Base-by-base conservation (phyloP, 192 early-diverging fungal species). In the Podila minutissima region DNA sequence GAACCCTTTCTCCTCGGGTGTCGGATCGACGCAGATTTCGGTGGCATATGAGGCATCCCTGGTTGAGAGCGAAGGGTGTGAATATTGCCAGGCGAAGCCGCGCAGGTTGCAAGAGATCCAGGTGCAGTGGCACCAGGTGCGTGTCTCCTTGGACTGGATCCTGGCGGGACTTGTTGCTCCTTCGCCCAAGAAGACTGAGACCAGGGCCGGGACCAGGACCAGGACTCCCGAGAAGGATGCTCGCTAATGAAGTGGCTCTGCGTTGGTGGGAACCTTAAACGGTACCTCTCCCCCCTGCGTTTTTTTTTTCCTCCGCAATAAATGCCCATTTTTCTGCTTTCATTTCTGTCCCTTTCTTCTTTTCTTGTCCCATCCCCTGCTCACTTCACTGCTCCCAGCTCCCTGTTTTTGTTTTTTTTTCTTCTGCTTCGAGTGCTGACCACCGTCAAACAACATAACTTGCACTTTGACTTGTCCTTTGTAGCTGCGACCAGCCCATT, bases 111-210 rank as follows among this genome's bases (percentile, higher is more conserved):
- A 63, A 35, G 37, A 63, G 62, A 35, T 63, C 11, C 62, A 35
- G 35, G 22, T 63, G 15, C 4, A 35, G 5, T 35, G 28, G 62
- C 12, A 17, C 7, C 62, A 38, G n/a, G 31, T 63, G 9, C 33
- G 35, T 5, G 62, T 63, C 4, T 63, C 62, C 0, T 11, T 63
- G 62, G 62, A 63, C 8, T 63, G 62, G 62, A 20, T 63, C 13
- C 62, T 63, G 17, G 28, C 62, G 6, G 62, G 62, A 9, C 29
- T 63, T 10, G 20, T 13, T 9, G 8, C 33, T 9, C 12, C 11
- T 12, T 37, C 33, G 4, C 31, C 28, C n/a, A 33, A 29, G 59
- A n/a, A 32, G 53, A 17, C 24, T n/a, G 8, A 9, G n/a, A 55
- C 53, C 53, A 55, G 11, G 53, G 22, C 24, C 53, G 10, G n/a